Conservation (phyloP, 495 filamentous ascomycete species). For the Penicillium roqueforti region DNA sequence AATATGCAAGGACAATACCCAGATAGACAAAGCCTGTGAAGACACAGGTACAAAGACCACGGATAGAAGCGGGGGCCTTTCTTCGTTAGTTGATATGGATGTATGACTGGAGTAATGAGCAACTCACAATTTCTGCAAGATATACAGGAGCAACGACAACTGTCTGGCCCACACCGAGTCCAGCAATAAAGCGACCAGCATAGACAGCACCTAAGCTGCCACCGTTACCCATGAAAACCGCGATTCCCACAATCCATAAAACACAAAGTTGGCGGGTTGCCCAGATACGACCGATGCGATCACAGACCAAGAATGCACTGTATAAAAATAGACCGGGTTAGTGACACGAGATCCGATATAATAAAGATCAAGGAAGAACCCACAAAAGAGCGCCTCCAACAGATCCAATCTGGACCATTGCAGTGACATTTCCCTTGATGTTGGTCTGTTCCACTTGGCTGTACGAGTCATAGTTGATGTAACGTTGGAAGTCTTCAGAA, state of each 20-base stretch:
- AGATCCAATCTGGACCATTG: conserved; percentile 69
- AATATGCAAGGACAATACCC: conserved; percentile 48
- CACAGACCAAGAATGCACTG: conserved; percentile 60
- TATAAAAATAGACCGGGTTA: neutral
- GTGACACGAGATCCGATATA: neutral
- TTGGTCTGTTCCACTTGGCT: conserved; percentile 50
- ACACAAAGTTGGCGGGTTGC: conserved; percentile 63
- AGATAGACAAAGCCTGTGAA: conserved; percentile 57
- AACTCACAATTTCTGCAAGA: conserved; percentile 46
- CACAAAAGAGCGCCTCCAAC: conserved; percentile 61
- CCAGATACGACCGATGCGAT: conserved; percentile 65
- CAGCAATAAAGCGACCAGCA: conserved; percentile 63
- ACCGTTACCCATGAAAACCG: conserved; percentile 61
- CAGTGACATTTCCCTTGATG: conserved; percentile 64
- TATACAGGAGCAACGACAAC: conserved; percentile 59
- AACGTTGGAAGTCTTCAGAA: conserved; percentile 56
- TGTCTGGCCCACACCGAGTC: conserved; percentile 64
- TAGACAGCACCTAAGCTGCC: conserved; percentile 61
- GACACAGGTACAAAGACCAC: conserved; percentile 65
- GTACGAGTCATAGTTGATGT: conserved; percentile 55
- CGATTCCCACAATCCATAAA: conserved; percentile 63
- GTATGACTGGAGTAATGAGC: neutral
- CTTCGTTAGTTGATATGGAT: neutral
- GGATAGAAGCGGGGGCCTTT: conserved; percentile 53
- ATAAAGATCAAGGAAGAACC: conserved; percentile 12